Evolutionary conservation across 2,329 filamentous ascomycete genomes (phyloP).

Genomic region (Hymenoscyphus salicellus): DNA sequence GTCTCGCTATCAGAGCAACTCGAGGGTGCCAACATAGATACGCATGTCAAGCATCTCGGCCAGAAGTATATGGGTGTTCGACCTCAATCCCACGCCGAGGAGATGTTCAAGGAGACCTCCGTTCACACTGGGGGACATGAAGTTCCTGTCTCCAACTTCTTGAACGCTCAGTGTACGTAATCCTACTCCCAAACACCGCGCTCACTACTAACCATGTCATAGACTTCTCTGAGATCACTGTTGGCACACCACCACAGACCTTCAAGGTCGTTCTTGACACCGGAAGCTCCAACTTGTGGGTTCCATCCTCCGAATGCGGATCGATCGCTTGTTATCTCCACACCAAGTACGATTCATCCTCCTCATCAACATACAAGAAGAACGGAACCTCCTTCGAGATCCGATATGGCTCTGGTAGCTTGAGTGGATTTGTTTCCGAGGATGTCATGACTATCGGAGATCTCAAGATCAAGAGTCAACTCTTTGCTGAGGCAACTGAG

Average conservation of each 20-base stretch:
- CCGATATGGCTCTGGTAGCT: constrained; percentile 87
- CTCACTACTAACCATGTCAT: constrained; percentile 16
- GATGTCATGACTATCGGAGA: constrained; percentile 87
- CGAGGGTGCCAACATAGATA: constrained; percentile 76
- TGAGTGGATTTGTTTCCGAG: constrained; percentile 90
- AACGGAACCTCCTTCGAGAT: constrained; percentile 94
- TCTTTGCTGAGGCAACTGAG: constrained; percentile 93
- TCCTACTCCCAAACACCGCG: neutral
- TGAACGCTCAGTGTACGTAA: constrained; percentile 93
- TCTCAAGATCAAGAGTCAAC: constrained; percentile 79
- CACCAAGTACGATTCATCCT: constrained; percentile 88
- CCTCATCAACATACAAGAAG: constrained; percentile 87
- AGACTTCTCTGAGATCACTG: constrained; percentile 96
- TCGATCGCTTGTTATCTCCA: constrained; percentile 99
- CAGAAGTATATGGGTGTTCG: constrained; percentile 95
- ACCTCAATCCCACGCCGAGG: constrained; percentile 65
- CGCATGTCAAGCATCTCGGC: constrained; percentile 76
- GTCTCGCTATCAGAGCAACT: constrained; percentile 87
- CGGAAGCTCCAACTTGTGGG: constrained; percentile 98
- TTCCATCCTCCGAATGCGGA: constrained; percentile 82
- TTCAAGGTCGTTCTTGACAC: constrained; percentile 99
- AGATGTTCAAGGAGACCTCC: constrained; percentile 75
- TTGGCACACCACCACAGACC: constrained; percentile 85
- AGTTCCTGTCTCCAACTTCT: constrained; percentile 91
- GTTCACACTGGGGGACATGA: constrained; percentile 55